phyloP scores from a whole-genome alignment of 2,329 filamentous ascomycete genomes.

The Zymoseptoria passerinii region DNA sequence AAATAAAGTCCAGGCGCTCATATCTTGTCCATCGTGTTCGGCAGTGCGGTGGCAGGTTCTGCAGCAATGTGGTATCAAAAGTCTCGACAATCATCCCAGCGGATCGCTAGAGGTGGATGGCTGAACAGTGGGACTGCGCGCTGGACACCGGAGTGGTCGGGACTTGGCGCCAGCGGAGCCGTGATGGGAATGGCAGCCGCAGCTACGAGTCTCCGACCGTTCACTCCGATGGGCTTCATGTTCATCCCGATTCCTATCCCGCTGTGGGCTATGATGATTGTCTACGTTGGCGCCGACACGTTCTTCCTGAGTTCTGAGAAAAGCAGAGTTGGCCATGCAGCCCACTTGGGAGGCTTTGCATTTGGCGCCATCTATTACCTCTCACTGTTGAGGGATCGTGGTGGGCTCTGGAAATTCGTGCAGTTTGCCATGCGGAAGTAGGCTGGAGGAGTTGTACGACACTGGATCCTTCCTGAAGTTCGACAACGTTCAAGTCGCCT shows the following conservation, averaged over 20 bases:
- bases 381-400: constrained; percentile 18
- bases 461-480: no score
- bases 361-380: constrained; percentile 33
- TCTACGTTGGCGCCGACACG: constrained; percentile 33
- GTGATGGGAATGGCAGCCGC: constrained; percentile 35
- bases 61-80: constrained; percentile 18
- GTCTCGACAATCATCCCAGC: background rate
- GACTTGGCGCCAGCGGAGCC: constrained; percentile 35
- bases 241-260: constrained; percentile 34
- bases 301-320: constrained; percentile 30
- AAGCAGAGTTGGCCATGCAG: constrained; percentile 33
- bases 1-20: constrained; percentile 3
- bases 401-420: constrained; percentile 11
- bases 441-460: no score
- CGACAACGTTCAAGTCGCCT: background rate
- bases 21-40: constrained; percentile 19
- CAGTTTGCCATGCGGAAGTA: background rate
- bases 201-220: constrained; percentile 34
- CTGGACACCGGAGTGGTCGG: background rate
- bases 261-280: constrained; percentile 30
- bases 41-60: constrained; percentile 21
- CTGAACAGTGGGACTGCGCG: background rate
- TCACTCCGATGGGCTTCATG: constrained; percentile 27
- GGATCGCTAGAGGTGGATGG: background rate
- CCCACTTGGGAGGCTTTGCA: constrained; percentile 38